Percentiles rank a stretch among this genome's conserved stretches.
These are phyloP conservation scores for Circinella umbellata DNA, from an alignment of 371 early-diverging fungal genomes.

Conservation along the genomic window DNA sequence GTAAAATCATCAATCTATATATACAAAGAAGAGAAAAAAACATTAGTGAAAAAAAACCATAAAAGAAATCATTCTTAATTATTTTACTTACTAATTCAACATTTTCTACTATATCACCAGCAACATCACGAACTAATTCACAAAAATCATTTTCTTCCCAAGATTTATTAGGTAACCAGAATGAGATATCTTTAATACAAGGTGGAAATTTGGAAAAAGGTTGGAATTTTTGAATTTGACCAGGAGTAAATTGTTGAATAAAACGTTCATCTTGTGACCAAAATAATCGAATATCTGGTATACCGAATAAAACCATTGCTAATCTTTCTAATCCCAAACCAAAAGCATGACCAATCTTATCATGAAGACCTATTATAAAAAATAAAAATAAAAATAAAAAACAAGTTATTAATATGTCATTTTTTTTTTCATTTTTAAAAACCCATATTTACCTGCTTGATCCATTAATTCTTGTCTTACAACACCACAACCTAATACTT, in stretches of 20 bases:
- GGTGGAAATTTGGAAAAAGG: constrained; percentile 86
- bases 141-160: constrained; percentile 95
- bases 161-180: constrained; percentile 74
- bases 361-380: constrained; percentile 50
- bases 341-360: constrained; percentile 95
- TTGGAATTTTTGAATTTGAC: constrained; percentile 70
- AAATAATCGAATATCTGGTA: constrained; percentile 96
- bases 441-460: too few species aligned
- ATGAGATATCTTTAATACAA: constrained; percentile 94
- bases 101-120: constrained; percentile 92
- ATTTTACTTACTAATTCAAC: constrained; percentile 76
- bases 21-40: not conserved
- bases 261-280: constrained; percentile 95
- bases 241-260: constrained; percentile 80
- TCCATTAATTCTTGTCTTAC: constrained; percentile 85
- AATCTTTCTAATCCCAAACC: constrained; percentile 97
- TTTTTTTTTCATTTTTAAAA: too few species aligned
- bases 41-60: too few species aligned
- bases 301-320: constrained; percentile 94
- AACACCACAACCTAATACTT: constrained; percentile 94
- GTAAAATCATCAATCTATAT: constrained; percentile 84
- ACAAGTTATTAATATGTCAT: too few species aligned
- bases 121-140: constrained; percentile 91
- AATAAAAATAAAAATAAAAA: too few species aligned
- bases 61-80: too few species aligned